A percentile compares a stretch with the other conserved stretches of the same genome.
Conservation (phyloP, 1,139 yeast species). For the Suhomyces taliae region DNA sequence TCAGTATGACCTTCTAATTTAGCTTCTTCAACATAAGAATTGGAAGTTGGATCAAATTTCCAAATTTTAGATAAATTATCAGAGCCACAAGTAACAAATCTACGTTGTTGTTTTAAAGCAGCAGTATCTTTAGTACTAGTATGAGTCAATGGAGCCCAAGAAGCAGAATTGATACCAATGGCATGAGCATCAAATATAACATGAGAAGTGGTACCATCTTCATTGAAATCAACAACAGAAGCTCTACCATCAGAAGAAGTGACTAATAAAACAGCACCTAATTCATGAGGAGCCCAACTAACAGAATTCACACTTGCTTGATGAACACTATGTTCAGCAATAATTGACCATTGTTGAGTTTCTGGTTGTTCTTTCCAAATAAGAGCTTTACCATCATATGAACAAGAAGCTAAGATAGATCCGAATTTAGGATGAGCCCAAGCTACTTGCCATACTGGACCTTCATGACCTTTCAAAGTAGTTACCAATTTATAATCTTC, state of each 20-base stretch:
- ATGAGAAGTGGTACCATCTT: conserved; percentile 78
- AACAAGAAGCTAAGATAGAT: conserved; percentile 87
- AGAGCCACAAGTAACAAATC: conserved; percentile 93
- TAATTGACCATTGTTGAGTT: conserved; percentile 82
- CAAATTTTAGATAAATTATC: conserved; percentile 93
- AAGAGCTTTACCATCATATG: conserved; percentile 91
- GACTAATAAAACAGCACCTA: conserved; percentile 87
- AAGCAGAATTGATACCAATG: conserved; percentile 89
- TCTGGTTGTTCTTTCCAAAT: conserved; percentile 89
- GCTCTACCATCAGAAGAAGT: conserved; percentile 93
- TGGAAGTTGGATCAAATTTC: conserved; percentile 61
- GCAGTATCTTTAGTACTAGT: conserved; percentile 34
- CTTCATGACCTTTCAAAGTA: conserved; percentile 87
- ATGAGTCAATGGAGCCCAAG: conserved; percentile 82
- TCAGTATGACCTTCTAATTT: conserved; percentile 87
- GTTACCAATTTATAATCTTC: conserved; percentile 77
- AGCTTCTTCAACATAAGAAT: conserved; percentile 70
- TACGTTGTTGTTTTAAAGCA: conserved; percentile 34
- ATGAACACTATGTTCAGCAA: conserved; percentile 85
- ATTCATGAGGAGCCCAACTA: conserved; percentile 97
- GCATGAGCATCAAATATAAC: conserved; percentile 78
- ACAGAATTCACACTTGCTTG: conserved; percentile 94
- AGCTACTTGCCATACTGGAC: conserved; percentile 98
- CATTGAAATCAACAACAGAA: conserved; percentile 87
- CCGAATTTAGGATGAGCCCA: conserved; percentile 99